Evolutionary conservation across 106 monocot species (phyloP), one percentile per base, ranked within the genome.

Genomic region (Allium fistulosum): DNA sequence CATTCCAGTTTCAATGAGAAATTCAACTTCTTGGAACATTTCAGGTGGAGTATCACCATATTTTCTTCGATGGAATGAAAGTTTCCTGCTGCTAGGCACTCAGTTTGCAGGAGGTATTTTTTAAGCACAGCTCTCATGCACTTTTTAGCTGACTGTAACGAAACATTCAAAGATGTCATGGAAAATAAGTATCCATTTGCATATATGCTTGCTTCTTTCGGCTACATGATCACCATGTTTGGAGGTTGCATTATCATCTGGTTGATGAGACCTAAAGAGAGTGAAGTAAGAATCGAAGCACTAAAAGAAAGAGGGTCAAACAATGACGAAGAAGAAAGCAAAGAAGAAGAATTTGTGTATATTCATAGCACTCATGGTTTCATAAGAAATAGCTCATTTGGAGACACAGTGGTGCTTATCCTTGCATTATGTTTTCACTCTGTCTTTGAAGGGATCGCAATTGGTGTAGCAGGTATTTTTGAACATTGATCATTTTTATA

Each of bases 31-130:
- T 37, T 37, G 37, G 37, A 37, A 37, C 37, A 37, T 37, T 37
- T 37, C 37, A 37, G 84, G 87, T 1, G 91, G 91, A 45, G 68
- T 92, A 10, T 92, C 91, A 45, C 91, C 87, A 26, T 92, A 87
- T 70, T 87, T 92, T 47, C 49, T 84, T 16, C 79, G 73, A 66
- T 92, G 91, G 91, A 87, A 87, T 71, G 91, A 87, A 73, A 72
- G 55, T 56, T 87, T 92, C 71, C 75, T 92, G 17, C 52, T 60
- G 13, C 71, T 92, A 11, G 91, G 91, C 37, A 92, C 91, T 10
- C 91, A 87, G 80, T 92, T 92, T 52, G 91, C 91, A 11, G 91
- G 87, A 47, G 91, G 91, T 7, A 78, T 92, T 9, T 92, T 66
- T 61, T 92, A 12, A 87, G 84, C 9, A 92, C 87, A 18, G 84